Conservation (phyloP, 2,329 filamentous ascomycete species). For the Talaromyces sp. region DNA sequence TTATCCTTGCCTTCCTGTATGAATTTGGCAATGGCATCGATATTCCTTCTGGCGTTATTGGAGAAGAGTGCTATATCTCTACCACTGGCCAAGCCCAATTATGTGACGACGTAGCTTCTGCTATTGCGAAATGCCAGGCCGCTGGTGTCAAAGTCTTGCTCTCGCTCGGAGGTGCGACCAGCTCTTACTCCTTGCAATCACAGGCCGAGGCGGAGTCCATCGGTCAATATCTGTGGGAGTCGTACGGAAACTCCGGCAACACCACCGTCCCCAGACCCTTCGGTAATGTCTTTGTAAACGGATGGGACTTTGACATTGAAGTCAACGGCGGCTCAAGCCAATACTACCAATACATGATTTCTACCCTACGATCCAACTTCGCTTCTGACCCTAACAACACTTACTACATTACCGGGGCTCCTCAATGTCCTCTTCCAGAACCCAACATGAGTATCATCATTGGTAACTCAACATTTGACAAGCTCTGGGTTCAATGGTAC, state of each 20-base stretch:
- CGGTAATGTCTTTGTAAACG: conserved; percentile 49
- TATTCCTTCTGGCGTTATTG: conserved; percentile 16
- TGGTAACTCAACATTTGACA: conserved; percentile 49
- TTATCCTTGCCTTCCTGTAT: conserved; percentile 48
- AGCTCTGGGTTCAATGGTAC: conserved; percentile 58
- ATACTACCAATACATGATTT: conserved; percentile 46
- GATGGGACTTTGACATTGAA: conserved; percentile 56
- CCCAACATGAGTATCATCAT: conserved; percentile 48
- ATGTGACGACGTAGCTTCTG: conserved; percentile 41
- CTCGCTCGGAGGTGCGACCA: conserved; percentile 46
- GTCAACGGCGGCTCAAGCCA: conserved; percentile 32
- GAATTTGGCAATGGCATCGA: conserved; percentile 32
- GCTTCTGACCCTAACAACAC: conserved; percentile 31
- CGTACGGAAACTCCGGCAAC: conserved; percentile 45
- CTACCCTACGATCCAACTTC: conserved; percentile 47
- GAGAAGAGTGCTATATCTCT: conserved; percentile 18
- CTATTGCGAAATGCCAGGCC: conserved; percentile 46
- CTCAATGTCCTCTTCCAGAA: conserved; percentile 54
- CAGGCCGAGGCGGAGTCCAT: conserved; percentile 43
- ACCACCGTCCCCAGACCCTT: conserved; percentile 45
- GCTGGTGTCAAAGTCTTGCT: conserved; percentile 48
- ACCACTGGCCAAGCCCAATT: conserved; percentile 18
- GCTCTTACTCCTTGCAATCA: conserved; percentile 37
- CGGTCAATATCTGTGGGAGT: conserved; percentile 43
- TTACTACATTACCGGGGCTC: conserved; percentile 55